These are phyloP conservation scores for Spatholobus suberectus DNA, from an alignment of 306 rosid genomes.

Conservation along the genomic window DNA sequence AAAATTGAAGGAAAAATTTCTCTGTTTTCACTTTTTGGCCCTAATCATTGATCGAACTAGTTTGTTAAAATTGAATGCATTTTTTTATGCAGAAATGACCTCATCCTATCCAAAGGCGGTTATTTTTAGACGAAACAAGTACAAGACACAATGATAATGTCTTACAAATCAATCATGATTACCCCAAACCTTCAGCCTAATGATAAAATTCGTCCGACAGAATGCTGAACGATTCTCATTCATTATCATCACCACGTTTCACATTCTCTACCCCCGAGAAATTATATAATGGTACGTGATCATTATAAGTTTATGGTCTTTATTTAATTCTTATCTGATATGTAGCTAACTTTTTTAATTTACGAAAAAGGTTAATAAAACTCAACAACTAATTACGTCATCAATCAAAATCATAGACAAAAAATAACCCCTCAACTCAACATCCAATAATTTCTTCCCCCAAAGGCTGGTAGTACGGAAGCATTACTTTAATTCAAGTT, in stretches of 20 bases:
- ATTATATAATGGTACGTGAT: neutral
- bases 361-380: neutral
- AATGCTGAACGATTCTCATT: neutral
- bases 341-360: neutral
- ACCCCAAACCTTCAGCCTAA: conserved; percentile 24
- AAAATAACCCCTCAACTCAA: neutral
- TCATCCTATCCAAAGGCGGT: neutral
- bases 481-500: neutral
- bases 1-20: neutral
- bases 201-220: conserved; percentile 6
- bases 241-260: conserved; percentile 27
- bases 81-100: neutral
- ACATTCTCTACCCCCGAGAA: neutral
- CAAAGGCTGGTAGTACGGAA: neutral
- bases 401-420: neutral
- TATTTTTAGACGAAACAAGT: conserved; percentile 35
- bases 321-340: neutral
- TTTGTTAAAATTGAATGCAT: neutral
- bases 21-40: conserved; percentile 5
- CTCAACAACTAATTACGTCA: neutral
- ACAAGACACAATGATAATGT: conserved; percentile 41
- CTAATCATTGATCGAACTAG: neutral
- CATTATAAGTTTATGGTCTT: neutral
- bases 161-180: conserved; percentile 32
- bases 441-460: neutral